Evolutionary conservation across 805 yeast genomes (phyloP).

Genomic region (Allodekkera sacchari): DNA sequence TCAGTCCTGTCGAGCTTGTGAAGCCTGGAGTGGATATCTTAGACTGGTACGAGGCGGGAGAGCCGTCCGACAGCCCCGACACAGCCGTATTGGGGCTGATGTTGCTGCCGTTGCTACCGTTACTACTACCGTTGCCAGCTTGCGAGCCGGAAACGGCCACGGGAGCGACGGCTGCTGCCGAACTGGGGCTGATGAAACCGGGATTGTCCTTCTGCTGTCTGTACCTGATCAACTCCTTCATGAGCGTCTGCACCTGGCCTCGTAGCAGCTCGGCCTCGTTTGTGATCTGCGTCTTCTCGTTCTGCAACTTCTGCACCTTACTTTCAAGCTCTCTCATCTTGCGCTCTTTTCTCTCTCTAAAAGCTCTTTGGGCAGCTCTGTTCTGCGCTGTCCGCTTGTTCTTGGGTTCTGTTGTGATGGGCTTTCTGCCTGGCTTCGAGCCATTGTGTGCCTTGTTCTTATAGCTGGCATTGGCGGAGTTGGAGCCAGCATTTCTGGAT

Average conservation of each 20-base stretch:
- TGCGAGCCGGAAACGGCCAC: too few species aligned
- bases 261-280: constrained; percentile 69
- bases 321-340: constrained; percentile 81
- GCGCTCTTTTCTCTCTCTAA: constrained; percentile 85
- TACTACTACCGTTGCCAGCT: constrained; percentile 1
- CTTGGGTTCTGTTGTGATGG: constrained; percentile 62
- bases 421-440: constrained; percentile 74
- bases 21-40: too few species aligned
- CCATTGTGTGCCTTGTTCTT: neutral
- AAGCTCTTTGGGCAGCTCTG: constrained; percentile 97
- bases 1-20: neutral
- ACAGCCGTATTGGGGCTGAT: neutral
- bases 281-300: constrained; percentile 55
- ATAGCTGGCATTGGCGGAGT: constrained; percentile 1
- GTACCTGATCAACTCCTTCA: constrained; percentile 45
- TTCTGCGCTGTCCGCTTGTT: constrained; percentile 93
- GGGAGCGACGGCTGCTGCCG: too few species aligned
- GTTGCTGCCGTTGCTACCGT: neutral
- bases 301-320: constrained; percentile 65
- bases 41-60: too few species aligned
- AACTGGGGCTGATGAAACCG: too few species aligned
- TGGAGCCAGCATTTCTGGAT: too few species aligned
- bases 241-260: constrained; percentile 66
- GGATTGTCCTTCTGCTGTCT: constrained; percentile 5
- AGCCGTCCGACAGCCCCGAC: neutral